These are phyloP conservation scores for Cryptosporidium tyzzeri DNA, from an alignment of 169 alveolate species.

Conservation along the genomic window DNA sequence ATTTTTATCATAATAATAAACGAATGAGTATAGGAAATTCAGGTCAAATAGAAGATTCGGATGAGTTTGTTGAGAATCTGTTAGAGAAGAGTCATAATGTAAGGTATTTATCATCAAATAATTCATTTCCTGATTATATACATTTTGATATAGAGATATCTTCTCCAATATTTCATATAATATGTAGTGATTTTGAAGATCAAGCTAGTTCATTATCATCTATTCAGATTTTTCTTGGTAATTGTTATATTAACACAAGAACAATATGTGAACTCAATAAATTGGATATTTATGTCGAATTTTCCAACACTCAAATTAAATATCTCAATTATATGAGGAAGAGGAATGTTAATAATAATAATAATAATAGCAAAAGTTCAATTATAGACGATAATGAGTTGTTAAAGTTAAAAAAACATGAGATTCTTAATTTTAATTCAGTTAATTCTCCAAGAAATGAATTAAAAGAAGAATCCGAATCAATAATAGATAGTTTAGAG, in stretches of 20 bases:
- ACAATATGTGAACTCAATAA: constrained; percentile 29
- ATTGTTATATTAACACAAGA: constrained; percentile 38
- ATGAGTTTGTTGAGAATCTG: constrained; percentile 58
- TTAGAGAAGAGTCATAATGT: constrained; percentile 48
- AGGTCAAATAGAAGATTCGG: constrained; percentile 9
- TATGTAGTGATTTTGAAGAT: constrained; percentile 43
- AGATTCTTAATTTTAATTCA: not conserved
- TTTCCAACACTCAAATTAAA: constrained; percentile 52
- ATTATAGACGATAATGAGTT: not conserved
- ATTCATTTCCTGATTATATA: constrained; percentile 67
- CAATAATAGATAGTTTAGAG: not conserved
- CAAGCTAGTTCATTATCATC: constrained; percentile 19
- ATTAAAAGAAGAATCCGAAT: not conserved
- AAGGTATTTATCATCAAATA: constrained; percentile 35
- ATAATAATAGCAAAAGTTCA: not conserved
- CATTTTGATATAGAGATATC: constrained; percentile 64
- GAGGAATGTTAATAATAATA: not conserved
- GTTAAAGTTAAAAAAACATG: not conserved
- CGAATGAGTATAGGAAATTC: not conserved
- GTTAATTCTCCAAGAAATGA: not conserved
- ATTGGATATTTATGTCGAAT: constrained; percentile 29
- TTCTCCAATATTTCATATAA: constrained; percentile 56
- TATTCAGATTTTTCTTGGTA: constrained; percentile 48
- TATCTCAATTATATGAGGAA: constrained; percentile 11
- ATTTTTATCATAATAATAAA: not conserved